Evolutionary conservation across 2,329 filamentous ascomycete species (phyloP).

Genomic region (Trichoderma pleuroti): DNA sequence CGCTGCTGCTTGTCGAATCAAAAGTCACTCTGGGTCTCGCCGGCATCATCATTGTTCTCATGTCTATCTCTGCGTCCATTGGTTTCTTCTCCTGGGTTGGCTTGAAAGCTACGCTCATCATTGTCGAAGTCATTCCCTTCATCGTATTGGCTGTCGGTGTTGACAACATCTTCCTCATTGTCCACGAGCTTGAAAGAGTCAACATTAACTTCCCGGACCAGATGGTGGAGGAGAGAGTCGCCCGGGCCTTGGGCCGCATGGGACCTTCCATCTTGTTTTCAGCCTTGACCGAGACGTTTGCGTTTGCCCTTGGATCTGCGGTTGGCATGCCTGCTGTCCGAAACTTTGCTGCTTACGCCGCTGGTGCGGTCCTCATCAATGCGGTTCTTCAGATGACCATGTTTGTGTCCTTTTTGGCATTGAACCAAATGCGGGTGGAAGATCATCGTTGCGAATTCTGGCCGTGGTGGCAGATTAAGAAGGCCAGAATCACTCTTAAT

Average conservation of each 20-base stretch:
- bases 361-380: conserved; percentile 95
- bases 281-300: conserved; percentile 88
- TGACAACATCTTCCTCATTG: conserved; percentile 98
- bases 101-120: conserved; percentile 93
- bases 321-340: conserved; percentile 97
- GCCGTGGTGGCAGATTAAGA: conserved; percentile 79
- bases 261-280: conserved; percentile 95
- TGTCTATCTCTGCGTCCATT: conserved; percentile 95
- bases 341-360: conserved; percentile 95
- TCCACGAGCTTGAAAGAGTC: conserved; percentile 95
- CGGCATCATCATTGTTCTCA: conserved; percentile 90
- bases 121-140: conserved; percentile 97
- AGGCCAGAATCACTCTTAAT: conserved; percentile 65
- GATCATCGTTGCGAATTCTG: conserved; percentile 86
- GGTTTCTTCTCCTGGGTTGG: conserved; percentile 89
- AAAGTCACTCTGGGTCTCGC: conserved; percentile 95
- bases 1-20: conserved; percentile 84
- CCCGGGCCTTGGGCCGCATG: conserved; percentile 89
- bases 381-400: conserved; percentile 95
- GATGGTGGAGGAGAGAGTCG: conserved; percentile 78
- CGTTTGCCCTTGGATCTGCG: conserved; percentile 87
- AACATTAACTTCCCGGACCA: conserved; percentile 90
- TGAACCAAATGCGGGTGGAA: conserved; percentile 90
- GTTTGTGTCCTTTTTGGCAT: conserved; percentile 85
- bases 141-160: conserved; percentile 94